These are phyloP conservation scores for Rusavskia elegans DNA, from an alignment of 495 filamentous ascomycete genomes.

Conservation along the genomic window DNA sequence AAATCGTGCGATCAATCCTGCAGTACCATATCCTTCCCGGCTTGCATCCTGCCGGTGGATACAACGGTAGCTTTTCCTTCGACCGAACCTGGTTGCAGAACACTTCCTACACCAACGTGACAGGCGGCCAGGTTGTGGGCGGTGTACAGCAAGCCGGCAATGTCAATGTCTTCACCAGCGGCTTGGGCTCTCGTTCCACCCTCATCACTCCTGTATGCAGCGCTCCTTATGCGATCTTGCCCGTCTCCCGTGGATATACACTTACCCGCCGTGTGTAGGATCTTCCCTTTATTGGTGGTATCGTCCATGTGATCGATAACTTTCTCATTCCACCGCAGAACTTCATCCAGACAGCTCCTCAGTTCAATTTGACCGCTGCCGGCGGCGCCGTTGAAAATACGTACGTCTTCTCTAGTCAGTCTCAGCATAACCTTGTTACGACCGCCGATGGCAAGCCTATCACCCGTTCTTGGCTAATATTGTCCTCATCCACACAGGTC, in stretches of 20 bases:
- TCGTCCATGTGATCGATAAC: conserved; percentile 17
- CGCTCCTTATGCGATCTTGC: neutral
- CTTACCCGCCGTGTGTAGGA: neutral
- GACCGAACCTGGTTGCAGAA: conserved; percentile 21
- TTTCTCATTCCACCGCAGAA: conserved; percentile 12
- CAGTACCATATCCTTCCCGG: conserved; percentile 8
- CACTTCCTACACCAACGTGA: conserved; percentile 31
- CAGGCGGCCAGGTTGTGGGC: conserved; percentile 30
- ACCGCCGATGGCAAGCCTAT: too few species aligned
- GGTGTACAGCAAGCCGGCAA: conserved; percentile 14
- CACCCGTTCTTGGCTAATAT: neutral
- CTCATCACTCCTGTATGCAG: conserved; percentile 4
- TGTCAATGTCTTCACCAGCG: conserved; percentile 13
- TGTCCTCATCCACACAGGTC: neutral
- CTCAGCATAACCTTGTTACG: neutral
- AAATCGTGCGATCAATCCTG: conserved; percentile 4
- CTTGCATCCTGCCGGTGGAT: neutral
- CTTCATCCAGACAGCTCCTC: conserved; percentile 3
- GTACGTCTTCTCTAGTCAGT: neutral
- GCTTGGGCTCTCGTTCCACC: conserved; percentile 9
- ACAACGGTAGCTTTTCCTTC: conserved; percentile 4
- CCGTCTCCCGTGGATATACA: neutral
- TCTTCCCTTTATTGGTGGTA: conserved; percentile 10
- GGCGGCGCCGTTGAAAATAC: conserved; percentile 8
- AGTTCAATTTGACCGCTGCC: conserved; percentile 14